Conservation (phyloP, 768 basidiomycete species). For the Agrocybe praecox region DNA sequence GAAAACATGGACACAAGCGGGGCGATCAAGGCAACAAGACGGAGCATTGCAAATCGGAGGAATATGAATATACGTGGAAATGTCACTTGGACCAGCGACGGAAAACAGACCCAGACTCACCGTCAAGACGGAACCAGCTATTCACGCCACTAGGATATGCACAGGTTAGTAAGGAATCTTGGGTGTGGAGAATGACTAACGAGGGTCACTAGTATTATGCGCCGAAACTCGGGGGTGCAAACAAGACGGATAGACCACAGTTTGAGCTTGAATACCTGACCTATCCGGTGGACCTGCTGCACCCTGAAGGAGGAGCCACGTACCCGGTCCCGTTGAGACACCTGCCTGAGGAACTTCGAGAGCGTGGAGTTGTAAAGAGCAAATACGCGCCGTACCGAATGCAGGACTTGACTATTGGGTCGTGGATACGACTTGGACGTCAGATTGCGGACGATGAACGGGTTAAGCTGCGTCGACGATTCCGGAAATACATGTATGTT, state of each 20-base stretch:
- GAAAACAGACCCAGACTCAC: constrained; percentile 65
- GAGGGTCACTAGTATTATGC: constrained; percentile 57
- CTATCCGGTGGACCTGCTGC: constrained; percentile 45
- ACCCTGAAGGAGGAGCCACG: constrained; percentile 32
- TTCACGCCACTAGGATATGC: constrained; percentile 84
- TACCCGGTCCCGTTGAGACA: constrained; percentile 60
- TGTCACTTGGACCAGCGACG: constrained; percentile 62
- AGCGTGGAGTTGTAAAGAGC: constrained; percentile 39
- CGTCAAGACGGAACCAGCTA: constrained; percentile 68
- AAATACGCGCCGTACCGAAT: constrained; percentile 72
- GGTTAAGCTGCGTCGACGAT: constrained; percentile 60
- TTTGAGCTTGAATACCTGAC: constrained; percentile 85
- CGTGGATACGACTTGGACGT: constrained; percentile 71
- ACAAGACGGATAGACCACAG: constrained; percentile 51
- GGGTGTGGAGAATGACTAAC: not conserved
- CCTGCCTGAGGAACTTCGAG: constrained; percentile 52
- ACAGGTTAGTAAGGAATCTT: constrained; percentile 57
- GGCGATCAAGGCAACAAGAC: constrained; percentile 47
- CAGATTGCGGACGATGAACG: constrained; percentile 55
- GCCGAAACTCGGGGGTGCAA: constrained; percentile 52
- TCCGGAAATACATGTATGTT: constrained; percentile 77
- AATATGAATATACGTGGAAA: constrained; percentile 62
- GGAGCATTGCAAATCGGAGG: constrained; percentile 47
- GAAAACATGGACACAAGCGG: constrained; percentile 52
- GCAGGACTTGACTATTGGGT: constrained; percentile 75